Base-by-base conservation (phyloP, 2,329 filamentous ascomycete genomes). In the Fusarium sp. region DNA sequence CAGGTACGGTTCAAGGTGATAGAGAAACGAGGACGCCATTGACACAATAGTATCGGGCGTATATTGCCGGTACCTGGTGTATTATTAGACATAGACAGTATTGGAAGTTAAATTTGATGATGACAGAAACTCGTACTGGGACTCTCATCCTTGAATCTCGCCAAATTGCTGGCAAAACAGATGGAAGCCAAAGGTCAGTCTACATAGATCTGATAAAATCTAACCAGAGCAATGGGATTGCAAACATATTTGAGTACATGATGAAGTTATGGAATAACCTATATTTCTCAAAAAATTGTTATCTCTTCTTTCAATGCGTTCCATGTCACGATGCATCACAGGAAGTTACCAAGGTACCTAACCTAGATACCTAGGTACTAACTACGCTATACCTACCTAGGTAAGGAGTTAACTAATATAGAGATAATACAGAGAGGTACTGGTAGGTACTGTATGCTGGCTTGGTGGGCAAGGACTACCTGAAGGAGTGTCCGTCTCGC, bases 401-500 rank as follows among this genome's bases (percentile, higher is more conserved):
- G n/a, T n/a, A 23, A 23, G 21, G 21, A 23, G 21, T 23, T 23
- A 23, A 23, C 21, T 23, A 23, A 23, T 23, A 23, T 23, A 23
- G 21, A 23, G 21, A 23, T 23, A 23, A 23, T 23, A 23, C 5
- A 23, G 21, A 23, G 21, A 23, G 23, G 26, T 28, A 28, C 26
- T 28, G 11, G 28, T 28, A 28, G 28, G 28, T 28, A 28, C 28
- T 28, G 10, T 37, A 37, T 18, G 34, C 34, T 37, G 59, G 44
- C 37, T 48, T 52, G 60, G 53, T 69, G 64, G 64, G 64, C 61
- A 37, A 37, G 9, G 34, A 37, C 34, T 28, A 28, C 28, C 28
- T 18, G n/a, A 67, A 69, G 44, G 62, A 57, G 63, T 59, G 54
- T 57, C 26, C 50, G 25, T 64, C 44, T 61, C 28, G 66, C 28